Conservation (phyloP, 768 basidiomycete species). For the Tulasnella sp. region DNA sequence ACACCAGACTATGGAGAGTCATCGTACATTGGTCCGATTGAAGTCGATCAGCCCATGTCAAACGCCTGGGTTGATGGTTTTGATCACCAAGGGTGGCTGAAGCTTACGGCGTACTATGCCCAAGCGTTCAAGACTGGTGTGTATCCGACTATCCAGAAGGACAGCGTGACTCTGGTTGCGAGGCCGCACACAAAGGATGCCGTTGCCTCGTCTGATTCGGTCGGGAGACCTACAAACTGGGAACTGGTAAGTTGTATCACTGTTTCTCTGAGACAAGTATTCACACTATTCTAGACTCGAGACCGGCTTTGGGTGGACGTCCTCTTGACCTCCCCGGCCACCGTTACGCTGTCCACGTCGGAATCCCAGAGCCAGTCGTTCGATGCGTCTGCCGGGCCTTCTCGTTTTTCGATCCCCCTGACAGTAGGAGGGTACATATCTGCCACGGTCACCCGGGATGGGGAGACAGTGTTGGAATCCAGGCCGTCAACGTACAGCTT, state of each 20-base stretch:
- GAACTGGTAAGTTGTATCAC: no score
- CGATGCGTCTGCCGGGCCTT: slow-evolving; percentile 17
- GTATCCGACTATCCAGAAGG: slow-evolving; percentile 22
- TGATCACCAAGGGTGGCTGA: slow-evolving; percentile 17
- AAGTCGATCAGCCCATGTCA: slow-evolving; percentile 22
- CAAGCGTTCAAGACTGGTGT: slow-evolving; percentile 23
- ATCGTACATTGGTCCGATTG: slow-evolving; percentile 28
- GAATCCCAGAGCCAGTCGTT: slow-evolving; percentile 21
- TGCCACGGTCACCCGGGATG: slow-evolving; percentile 20
- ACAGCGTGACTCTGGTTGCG: slow-evolving; percentile 21
- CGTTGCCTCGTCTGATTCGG: slow-evolving; percentile 16
- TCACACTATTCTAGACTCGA: slow-evolving; percentile 12
- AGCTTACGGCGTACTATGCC: slow-evolving; percentile 21
- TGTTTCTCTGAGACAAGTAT: no score
- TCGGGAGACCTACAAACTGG: slow-evolving; percentile 16
- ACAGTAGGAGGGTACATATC: slow-evolving; percentile 7
- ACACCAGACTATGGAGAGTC: slow-evolving; percentile 28
- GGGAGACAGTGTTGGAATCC: slow-evolving; percentile 18
- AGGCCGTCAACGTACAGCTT: slow-evolving; percentile 19
- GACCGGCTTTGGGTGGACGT: slow-evolving; percentile 23
- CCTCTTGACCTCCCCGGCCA: slow-evolving; percentile 18
- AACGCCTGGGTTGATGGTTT: slow-evolving; percentile 22
- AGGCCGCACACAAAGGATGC: slow-evolving; percentile 23
- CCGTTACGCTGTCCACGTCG: slow-evolving; percentile 13
- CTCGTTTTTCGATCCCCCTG: not conserved